Evolutionary conservation across 495 filamentous ascomycete genomes (phyloP).

Genomic region (Bombardia bombarda): DNA sequence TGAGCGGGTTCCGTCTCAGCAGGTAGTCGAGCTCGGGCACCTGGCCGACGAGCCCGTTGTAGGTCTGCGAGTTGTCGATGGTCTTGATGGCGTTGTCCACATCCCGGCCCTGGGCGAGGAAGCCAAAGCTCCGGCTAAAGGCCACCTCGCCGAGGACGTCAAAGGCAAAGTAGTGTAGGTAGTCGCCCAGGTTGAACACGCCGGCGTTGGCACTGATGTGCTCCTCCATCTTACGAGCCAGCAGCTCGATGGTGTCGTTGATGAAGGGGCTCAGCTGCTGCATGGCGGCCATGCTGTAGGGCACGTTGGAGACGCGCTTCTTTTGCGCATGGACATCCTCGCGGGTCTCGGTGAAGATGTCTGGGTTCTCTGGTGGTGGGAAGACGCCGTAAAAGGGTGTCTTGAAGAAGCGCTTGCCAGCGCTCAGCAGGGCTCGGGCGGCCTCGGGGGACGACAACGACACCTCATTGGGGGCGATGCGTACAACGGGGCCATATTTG

Average conservation of each 20-base stretch:
- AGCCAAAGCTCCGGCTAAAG: conserved; percentile 57
- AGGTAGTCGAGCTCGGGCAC: conserved; percentile 40
- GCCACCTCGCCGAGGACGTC: conserved; percentile 56
- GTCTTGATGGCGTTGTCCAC: conserved; percentile 47
- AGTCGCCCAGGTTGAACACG: conserved; percentile 41
- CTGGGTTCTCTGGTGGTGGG: conserved; percentile 49
- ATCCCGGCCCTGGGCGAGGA: conserved; percentile 49
- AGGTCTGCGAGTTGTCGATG: conserved; percentile 46
- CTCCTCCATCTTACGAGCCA: conserved; percentile 32
- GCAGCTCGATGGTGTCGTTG: conserved; percentile 38
- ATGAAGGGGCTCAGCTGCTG: conserved; percentile 39
- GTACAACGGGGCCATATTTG: conserved; percentile 49
- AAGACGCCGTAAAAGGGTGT: conserved; percentile 48
- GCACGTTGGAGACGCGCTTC: conserved; percentile 47
- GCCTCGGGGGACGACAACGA: conserved; percentile 44
- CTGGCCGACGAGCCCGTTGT: conserved; percentile 47
- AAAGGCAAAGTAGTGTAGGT: conserved; percentile 48
- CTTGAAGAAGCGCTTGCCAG: conserved; percentile 49
- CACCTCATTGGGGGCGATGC: conserved; percentile 49
- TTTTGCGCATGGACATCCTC: conserved; percentile 48
- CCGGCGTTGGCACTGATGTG: conserved; percentile 9
- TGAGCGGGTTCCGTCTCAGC: conserved; percentile 40
- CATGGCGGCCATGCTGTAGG: conserved; percentile 48
- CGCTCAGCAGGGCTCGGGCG: conserved; percentile 37
- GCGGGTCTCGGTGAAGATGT: conserved; percentile 49